A percentile compares a stretch with the other conserved stretches of the same genome.
Conservation (phyloP, 768 basidiomycete genomes). For the Pleurotus pulmonarius region DNA sequence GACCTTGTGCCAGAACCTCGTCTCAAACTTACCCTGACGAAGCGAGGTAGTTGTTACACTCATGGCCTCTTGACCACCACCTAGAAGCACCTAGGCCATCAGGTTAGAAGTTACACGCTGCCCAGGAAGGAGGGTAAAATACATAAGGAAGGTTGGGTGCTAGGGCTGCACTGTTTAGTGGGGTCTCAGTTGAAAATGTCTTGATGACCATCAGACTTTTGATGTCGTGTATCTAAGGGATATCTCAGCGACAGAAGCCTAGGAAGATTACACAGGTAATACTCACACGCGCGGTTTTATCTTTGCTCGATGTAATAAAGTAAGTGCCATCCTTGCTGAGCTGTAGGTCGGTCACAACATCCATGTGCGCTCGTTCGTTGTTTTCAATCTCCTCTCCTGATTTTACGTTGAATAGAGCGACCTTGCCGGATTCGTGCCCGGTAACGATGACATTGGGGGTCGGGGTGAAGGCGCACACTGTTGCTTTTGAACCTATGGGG, state of each 20-base stretch:
- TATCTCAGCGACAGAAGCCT: neutral
- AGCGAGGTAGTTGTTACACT: constrained; percentile 91
- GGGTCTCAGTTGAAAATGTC: constrained; percentile 90
- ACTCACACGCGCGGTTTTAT: constrained; percentile 89
- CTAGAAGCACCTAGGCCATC: constrained; percentile 67
- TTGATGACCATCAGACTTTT: constrained; percentile 89
- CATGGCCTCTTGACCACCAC: constrained; percentile 98
- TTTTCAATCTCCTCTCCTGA: constrained; percentile 77
- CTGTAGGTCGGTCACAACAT: constrained; percentile 90
- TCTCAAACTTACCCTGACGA: constrained; percentile 97
- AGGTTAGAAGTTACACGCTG: neutral
- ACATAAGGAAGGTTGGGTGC: constrained; percentile 85
- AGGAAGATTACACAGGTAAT: neutral
- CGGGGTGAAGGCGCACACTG: constrained; percentile 88
- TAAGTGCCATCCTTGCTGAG: constrained; percentile 87
- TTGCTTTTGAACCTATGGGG: constrained; percentile 93
- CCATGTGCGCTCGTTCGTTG: constrained; percentile 87
- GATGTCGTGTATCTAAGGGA: constrained; percentile 74
- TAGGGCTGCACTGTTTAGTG: constrained; percentile 89
- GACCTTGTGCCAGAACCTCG: constrained; percentile 95
- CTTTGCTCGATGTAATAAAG: constrained; percentile 95
- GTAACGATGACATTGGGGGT: constrained; percentile 79
- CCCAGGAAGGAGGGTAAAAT: constrained; percentile 16
- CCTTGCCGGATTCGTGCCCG: constrained; percentile 95
- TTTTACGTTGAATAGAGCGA: constrained; percentile 86